phyloP scores from a whole-genome alignment of 164 flowering plant genomes.

The Magnolia changhungtana region DNA sequence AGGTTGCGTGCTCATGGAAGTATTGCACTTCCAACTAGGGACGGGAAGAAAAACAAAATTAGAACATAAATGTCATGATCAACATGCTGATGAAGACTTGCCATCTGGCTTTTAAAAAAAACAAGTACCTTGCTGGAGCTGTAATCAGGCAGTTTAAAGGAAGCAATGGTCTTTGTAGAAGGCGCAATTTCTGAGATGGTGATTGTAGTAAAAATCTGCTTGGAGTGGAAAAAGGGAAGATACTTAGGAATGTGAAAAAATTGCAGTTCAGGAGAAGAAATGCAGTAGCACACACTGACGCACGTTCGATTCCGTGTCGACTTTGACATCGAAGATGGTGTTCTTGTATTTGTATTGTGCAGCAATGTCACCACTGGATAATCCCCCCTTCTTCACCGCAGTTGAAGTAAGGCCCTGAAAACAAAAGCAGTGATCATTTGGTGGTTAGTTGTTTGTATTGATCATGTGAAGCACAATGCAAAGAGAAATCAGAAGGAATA shows the following conservation, averaged over 20 bases:
- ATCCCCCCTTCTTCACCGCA: conserved; percentile 78
- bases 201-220: conserved; percentile 70
- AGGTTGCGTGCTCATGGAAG: conserved; percentile 78
- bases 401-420: conserved; percentile 79
- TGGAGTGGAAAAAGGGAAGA: conserved; percentile 4
- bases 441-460: not conserved
- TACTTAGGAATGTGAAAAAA: not conserved
- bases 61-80: not conserved
- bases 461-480: not conserved
- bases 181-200: conserved; percentile 64
- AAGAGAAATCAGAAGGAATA: not conserved
- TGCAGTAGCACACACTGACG: conserved; percentile 15
- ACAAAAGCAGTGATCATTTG: not conserved
- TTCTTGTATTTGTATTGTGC: conserved; percentile 68
- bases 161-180: conserved; percentile 78
- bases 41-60: not conserved
- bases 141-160: conserved; percentile 72
- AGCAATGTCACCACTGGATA: conserved; percentile 75
- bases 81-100: not conserved
- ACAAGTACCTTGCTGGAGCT: conserved; percentile 67
- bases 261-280: not conserved
- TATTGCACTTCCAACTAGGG: conserved; percentile 81
- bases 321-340: conserved; percentile 68
- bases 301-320: conserved; percentile 91
- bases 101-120: not conserved